phyloP scores from a whole-genome alignment of 2,329 filamentous ascomycete genomes.

The Cladorrhinum sp. region DNA sequence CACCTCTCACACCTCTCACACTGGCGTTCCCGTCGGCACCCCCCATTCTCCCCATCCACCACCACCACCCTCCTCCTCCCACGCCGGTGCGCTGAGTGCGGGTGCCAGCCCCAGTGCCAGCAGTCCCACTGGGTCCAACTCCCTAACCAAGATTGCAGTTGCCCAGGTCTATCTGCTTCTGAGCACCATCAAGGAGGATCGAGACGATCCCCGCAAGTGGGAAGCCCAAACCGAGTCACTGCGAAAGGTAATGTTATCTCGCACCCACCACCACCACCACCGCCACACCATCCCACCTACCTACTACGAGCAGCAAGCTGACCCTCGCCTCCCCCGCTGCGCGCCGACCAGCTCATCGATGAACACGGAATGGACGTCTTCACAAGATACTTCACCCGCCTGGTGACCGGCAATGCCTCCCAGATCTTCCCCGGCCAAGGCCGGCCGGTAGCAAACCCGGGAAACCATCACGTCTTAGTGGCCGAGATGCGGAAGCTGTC shows the following conservation, averaged over 20 bases:
- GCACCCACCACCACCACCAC: conserved; percentile 1
- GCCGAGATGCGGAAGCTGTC: conserved; percentile 84
- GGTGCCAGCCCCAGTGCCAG: conserved; percentile 59
- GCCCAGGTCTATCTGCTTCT: conserved; percentile 93
- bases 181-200: conserved; percentile 92
- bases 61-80: conserved; percentile 35
- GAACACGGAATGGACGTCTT: conserved; percentile 99
- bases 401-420: conserved; percentile 85
- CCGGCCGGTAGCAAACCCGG: conserved; percentile 69
- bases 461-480: conserved; percentile 78
- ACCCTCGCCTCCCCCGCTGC: background rate
- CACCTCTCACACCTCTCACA: too few species aligned
- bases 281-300: background rate
- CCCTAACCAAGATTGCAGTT: conserved; percentile 87
- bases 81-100: conserved; percentile 54
- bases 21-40: conserved; percentile 29
- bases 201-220: conserved; percentile 82
- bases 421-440: conserved; percentile 83
- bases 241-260: conserved; percentile 63
- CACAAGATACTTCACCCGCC: conserved; percentile 88
- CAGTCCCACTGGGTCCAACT: conserved; percentile 61
- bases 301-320: background rate
- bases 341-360: conserved; percentile 70
- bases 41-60: conserved; percentile 51
- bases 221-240: conserved; percentile 88